Percentiles rank a stretch among this genome's conserved stretches.
Evolutionary conservation across 257 asterid genomes (phyloP).

Genomic region (Prunella vulgaris): DNA sequence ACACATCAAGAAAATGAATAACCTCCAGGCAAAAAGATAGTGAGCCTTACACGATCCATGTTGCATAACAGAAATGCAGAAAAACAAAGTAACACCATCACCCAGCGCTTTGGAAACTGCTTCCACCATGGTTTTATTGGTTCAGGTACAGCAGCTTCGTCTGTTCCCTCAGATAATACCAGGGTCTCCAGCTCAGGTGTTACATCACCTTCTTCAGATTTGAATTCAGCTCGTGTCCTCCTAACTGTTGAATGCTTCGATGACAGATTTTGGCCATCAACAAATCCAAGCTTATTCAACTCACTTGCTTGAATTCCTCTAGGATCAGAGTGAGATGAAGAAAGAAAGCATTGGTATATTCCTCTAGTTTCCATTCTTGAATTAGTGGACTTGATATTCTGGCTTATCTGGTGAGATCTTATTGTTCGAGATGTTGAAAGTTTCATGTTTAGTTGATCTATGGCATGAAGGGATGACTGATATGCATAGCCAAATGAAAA

Average conservation of each 20-base stretch:
- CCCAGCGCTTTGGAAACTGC: slow-evolving; percentile 90
- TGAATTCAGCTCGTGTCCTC: slow-evolving; percentile 75
- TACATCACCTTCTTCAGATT: slow-evolving; percentile 69
- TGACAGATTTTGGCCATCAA: slow-evolving; percentile 37
- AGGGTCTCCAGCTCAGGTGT: slow-evolving; percentile 43
- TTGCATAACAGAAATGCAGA: slow-evolving; percentile 91
- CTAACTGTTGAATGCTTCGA: slow-evolving; percentile 42
- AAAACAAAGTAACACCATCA: slow-evolving; percentile 94
- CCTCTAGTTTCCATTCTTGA: slow-evolving; percentile 35
- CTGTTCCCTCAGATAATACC: slow-evolving; percentile 49
- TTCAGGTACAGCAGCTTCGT: slow-evolving; percentile 44
- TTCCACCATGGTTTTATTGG: slow-evolving; percentile 61
- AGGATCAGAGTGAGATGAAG: slow-evolving; percentile 32
- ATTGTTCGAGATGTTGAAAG: slow-evolving; percentile 17
- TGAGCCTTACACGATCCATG: slow-evolving; percentile 89
- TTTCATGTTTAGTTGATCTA: slow-evolving; percentile 33
- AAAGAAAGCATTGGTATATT: slow-evolving; percentile 33
- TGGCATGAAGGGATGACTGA: slow-evolving; percentile 25
- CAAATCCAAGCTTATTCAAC: slow-evolving; percentile 45
- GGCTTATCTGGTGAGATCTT: slow-evolving; percentile 32
- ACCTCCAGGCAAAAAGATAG: neutral
- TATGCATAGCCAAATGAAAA: slow-evolving; percentile 28
- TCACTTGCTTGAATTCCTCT: slow-evolving; percentile 42
- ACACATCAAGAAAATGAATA: neutral
- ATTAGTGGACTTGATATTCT: slow-evolving; percentile 24